These are phyloP conservation scores for Venturia asperata DNA, from an alignment of 2,329 filamentous ascomycete genomes.

Conservation along the genomic window DNA sequence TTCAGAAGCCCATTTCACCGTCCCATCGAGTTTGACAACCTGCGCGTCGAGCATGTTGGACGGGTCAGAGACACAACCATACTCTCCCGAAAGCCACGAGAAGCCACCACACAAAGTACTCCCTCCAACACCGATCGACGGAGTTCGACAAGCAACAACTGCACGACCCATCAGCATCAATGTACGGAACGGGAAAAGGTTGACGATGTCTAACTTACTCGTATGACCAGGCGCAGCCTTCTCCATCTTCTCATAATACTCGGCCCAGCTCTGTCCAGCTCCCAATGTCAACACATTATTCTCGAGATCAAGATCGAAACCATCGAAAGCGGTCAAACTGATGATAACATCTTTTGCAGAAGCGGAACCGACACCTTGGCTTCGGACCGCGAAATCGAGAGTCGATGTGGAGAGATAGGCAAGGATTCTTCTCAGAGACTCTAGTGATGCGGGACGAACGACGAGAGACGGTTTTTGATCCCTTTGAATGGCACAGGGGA, in stretches of 20 bases:
- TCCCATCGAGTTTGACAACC: constrained; percentile 34
- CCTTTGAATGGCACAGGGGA: constrained; percentile 32
- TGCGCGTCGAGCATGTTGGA: constrained; percentile 37
- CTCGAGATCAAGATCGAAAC: constrained; percentile 30
- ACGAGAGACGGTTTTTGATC: constrained; percentile 31
- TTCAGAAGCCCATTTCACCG: constrained; percentile 32
- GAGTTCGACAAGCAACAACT: constrained; percentile 28
- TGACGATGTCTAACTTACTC: constrained; percentile 21
- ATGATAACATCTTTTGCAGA: constrained; percentile 35
- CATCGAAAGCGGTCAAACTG: constrained; percentile 33
- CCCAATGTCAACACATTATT: constrained; percentile 31
- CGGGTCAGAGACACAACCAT: constrained; percentile 35
- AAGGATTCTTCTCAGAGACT: constrained; percentile 29
- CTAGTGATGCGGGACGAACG: constrained; percentile 28
- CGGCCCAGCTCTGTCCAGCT: constrained; percentile 33
- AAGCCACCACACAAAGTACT: constrained; percentile 34
- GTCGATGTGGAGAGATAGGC: constrained; percentile 28
- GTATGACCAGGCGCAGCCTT: constrained; percentile 31
- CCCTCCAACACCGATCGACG: constrained; percentile 36
- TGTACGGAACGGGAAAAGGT: background rate
- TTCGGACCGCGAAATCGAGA: constrained; percentile 35
- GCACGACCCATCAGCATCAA: constrained; percentile 25
- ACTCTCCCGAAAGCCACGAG: constrained; percentile 35
- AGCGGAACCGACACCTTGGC: constrained; percentile 32
- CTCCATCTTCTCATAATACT: constrained; percentile 33